Conservation (phyloP, 2,329 filamentous ascomycete species). For the Penicillium sclerotigenum region DNA sequence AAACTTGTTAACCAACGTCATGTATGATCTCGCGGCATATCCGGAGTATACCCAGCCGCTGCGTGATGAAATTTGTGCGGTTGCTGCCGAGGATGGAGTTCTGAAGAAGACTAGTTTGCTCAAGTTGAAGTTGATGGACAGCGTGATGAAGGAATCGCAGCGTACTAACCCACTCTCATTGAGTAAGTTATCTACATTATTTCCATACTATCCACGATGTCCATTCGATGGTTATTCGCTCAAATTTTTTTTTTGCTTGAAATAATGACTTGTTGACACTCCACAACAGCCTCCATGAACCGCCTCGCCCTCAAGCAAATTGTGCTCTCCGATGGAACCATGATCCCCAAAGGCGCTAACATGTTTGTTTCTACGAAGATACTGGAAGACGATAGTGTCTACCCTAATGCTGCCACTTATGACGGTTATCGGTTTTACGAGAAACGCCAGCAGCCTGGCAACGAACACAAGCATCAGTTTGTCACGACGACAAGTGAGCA, state of each 20-base stretch:
- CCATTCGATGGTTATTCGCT: background rate
- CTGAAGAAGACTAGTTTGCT: conserved; percentile 32
- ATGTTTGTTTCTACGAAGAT: conserved; percentile 25
- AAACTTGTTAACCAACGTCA: conserved; percentile 44
- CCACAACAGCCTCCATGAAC: conserved; percentile 24
- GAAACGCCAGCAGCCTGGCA: conserved; percentile 28
- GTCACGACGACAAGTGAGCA: conserved; percentile 31
- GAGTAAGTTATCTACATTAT: conserved; percentile 18
- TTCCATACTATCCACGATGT: background rate
- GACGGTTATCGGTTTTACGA: conserved; percentile 37
- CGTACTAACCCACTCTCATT: conserved; percentile 27
- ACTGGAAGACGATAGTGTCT: conserved; percentile 27
- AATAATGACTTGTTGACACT: background rate
- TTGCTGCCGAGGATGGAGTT: conserved; percentile 43
- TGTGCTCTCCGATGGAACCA: conserved; percentile 30
- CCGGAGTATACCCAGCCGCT: conserved; percentile 52
- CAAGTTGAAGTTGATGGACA: conserved; percentile 37
- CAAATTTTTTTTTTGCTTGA: no score
- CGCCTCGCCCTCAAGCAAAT: conserved; percentile 24
- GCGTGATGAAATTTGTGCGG: conserved; percentile 50
- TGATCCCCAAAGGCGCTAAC: conserved; percentile 29
- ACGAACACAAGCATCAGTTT: conserved; percentile 31
- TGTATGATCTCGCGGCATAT: conserved; percentile 53
- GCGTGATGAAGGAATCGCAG: conserved; percentile 36
- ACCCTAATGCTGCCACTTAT: conserved; percentile 29